Evolutionary conservation across 1,284 basidiomycete genomes (phyloP).

Genomic region (Vanrija sp.): DNA sequence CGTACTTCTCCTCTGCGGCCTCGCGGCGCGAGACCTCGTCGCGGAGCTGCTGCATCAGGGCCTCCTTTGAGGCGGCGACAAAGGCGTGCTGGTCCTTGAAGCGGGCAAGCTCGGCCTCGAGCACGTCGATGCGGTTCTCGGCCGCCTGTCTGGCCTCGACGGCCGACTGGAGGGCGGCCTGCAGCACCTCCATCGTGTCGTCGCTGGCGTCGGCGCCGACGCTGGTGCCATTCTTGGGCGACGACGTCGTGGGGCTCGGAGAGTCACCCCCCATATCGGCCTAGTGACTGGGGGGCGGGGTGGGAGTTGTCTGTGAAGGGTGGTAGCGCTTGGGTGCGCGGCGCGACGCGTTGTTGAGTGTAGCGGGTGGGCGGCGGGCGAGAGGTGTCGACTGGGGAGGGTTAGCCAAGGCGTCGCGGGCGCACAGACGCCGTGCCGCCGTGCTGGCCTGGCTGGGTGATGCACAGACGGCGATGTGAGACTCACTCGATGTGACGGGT

Average conservation of each 20-base stretch:
- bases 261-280: too few species aligned
- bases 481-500: too few species aligned
- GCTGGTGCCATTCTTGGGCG: background rate
- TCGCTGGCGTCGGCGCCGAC: background rate
- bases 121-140: conserved; percentile 10
- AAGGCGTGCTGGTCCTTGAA: conserved; percentile 43
- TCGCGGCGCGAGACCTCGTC: conserved; percentile 59
- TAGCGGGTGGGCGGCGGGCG: background rate
- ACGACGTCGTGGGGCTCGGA: too few species aligned
- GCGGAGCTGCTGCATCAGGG: conserved; percentile 60
- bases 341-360: background rate
- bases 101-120: conserved; percentile 37
- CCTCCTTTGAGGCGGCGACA: conserved; percentile 37
- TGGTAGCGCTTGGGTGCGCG: too few species aligned
- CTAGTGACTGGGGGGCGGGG: background rate
- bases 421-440: background rate
- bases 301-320: background rate
- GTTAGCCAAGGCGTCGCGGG: background rate
- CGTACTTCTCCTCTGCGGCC: conserved; percentile 60
- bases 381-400: background rate
- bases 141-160: background rate
- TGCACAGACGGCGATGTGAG: too few species aligned
- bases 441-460: background rate
- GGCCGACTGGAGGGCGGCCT: conserved; percentile 1
- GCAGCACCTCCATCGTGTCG: background rate